Evolutionary conservation across 108 stramenopile species (phyloP).

Genomic region (Pseudonitzschia multistriata): DNA sequence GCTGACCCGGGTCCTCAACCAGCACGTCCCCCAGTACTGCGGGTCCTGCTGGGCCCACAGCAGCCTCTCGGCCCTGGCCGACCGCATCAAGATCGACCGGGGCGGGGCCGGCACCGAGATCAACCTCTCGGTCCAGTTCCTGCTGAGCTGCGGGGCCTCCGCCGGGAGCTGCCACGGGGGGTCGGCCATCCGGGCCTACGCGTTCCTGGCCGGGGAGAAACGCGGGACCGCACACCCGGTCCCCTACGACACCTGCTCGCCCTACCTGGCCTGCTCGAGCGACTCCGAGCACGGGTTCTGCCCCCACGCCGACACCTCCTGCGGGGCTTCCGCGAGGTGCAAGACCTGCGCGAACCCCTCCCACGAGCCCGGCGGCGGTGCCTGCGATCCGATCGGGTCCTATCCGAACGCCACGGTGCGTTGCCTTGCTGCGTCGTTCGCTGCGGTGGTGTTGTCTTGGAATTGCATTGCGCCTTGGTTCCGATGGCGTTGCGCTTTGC

Average conservation of each 20-base stretch:
- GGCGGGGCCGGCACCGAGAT: conserved; percentile 57
- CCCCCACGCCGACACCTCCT: conserved; percentile 74
- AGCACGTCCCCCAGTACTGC: conserved; percentile 86
- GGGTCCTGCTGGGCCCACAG: conserved; percentile 89
- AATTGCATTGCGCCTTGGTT: too few relatives aligned
- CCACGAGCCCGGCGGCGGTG: conserved; percentile 30
- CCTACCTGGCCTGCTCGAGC: conserved; percentile 83
- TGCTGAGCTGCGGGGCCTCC: conserved; percentile 78
- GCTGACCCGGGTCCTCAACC: conserved; percentile 82
- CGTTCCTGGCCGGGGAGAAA: conserved; percentile 48
- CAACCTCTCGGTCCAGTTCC: conserved; percentile 44
- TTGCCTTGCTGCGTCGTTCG: too few relatives aligned
- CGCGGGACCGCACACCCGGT: too few relatives aligned
- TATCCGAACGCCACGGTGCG: conserved; percentile 84
- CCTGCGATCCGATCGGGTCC: conserved; percentile 58
- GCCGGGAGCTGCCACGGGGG: conserved; percentile 82
- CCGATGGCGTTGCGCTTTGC: too few relatives aligned
- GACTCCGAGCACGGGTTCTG: conserved; percentile 81
- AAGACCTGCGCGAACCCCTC: conserved; percentile 55
- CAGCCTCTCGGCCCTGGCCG: conserved; percentile 73
- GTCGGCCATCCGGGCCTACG: conserved; percentile 41
- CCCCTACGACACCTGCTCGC: conserved; percentile 69
- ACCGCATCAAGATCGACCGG: conserved; percentile 92
- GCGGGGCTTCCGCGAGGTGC: conserved; percentile 68
- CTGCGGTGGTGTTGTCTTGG: neutral